These are phyloP conservation scores for Sporothrix sp. DNA, from an alignment of 2,329 filamentous ascomycete species.

Conservation along the genomic window DNA sequence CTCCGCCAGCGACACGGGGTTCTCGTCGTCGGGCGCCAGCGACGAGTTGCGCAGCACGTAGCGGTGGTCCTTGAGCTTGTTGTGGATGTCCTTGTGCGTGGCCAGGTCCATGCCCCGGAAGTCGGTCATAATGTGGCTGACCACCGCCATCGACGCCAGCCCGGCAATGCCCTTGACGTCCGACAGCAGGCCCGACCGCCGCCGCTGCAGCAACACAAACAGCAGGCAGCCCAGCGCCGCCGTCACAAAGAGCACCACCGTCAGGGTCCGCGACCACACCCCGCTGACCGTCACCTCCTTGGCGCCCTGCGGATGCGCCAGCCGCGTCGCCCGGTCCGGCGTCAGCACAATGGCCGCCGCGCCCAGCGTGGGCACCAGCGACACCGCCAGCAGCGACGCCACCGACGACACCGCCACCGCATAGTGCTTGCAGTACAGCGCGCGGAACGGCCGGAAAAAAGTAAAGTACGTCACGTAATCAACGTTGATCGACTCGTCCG, in stretches of 20 bases:
- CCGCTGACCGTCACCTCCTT: constrained; percentile 49
- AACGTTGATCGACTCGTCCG: constrained; percentile 59
- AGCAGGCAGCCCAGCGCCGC: constrained; percentile 48
- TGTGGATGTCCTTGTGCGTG: constrained; percentile 56
- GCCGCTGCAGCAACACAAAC: constrained; percentile 49
- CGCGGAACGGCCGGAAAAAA: constrained; percentile 54
- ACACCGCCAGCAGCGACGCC: constrained; percentile 55
- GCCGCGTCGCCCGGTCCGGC: constrained; percentile 39
- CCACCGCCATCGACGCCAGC: constrained; percentile 65
- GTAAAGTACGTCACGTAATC: constrained; percentile 63
- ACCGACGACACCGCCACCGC: constrained; percentile 59
- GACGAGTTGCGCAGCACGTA: constrained; percentile 64
- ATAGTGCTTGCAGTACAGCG: constrained; percentile 53
- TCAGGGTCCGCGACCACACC: constrained; percentile 53
- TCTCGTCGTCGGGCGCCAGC: constrained; percentile 52
- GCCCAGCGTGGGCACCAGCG: constrained; percentile 58
- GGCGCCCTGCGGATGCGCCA: constrained; percentile 28
- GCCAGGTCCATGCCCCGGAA: constrained; percentile 63
- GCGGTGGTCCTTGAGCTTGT: constrained; percentile 53
- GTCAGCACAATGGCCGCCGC: constrained; percentile 51
- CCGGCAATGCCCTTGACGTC: constrained; percentile 67
- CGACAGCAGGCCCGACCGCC: constrained; percentile 55
- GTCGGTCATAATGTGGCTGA: constrained; percentile 62
- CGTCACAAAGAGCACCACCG: constrained; percentile 44
- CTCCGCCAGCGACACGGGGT: constrained; percentile 31